Percentiles rank a stretch among this genome's conserved stretches.
phyloP scores from a whole-genome alignment of 768 basidiomycete genomes.

The Naganishia randhawae region DNA sequence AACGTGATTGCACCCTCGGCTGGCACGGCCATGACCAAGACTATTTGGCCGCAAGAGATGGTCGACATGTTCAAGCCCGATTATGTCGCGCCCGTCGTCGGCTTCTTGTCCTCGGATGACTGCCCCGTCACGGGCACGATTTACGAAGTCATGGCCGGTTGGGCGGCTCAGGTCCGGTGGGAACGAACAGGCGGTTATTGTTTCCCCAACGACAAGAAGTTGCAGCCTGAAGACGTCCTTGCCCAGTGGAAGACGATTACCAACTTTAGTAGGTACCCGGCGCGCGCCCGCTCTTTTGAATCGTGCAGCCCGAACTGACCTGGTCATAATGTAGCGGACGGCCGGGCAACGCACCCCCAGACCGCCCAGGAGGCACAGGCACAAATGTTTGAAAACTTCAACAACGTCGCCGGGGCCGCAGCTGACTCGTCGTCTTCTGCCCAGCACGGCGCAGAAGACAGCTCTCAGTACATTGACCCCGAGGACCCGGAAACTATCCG shows the following conservation, averaged over 20 bases:
- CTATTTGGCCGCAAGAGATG: conserved; percentile 65
- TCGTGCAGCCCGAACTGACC: conserved; percentile 23
- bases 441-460: conserved; percentile 2
- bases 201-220: conserved; percentile 72
- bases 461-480: conserved; percentile 56
- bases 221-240: conserved; percentile 75
- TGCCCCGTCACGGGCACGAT: conserved; percentile 70
- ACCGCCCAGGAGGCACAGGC: conserved; percentile 71
- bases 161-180: conserved; percentile 90
- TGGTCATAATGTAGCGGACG: conserved; percentile 57
- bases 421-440: conserved; percentile 33
- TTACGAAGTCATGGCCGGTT: conserved; percentile 85
- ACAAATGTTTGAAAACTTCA: conserved; percentile 62
- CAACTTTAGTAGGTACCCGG: conserved; percentile 67
- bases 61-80: conserved; percentile 92
- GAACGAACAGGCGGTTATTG: conserved; percentile 67
- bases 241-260: conserved; percentile 79
- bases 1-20: conserved; percentile 84
- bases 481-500: conserved; percentile 79
- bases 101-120: conserved; percentile 76
- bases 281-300: not conserved
- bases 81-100: conserved; percentile 86
- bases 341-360: conserved; percentile 67
- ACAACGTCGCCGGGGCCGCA: conserved; percentile 49
- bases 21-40: conserved; percentile 86